Conservation (phyloP, 2,329 filamentous ascomycete genomes). For the Trichothecium sympodiale region DNA sequence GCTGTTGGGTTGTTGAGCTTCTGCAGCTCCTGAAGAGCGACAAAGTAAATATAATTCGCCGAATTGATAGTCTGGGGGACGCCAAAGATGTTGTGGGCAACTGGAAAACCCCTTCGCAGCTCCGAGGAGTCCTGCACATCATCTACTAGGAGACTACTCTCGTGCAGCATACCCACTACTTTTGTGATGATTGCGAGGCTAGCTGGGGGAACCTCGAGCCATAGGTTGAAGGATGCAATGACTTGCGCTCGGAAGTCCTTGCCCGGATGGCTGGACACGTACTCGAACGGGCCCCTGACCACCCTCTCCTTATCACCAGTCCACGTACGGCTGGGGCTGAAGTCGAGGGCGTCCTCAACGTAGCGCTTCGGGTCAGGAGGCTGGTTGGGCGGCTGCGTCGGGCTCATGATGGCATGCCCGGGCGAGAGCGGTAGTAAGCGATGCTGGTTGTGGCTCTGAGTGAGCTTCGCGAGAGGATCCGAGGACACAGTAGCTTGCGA, state of each 20-base stretch:
- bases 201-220: conserved; percentile 61
- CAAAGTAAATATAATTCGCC: conserved; percentile 83
- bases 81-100: conserved; percentile 77
- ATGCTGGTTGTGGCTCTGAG: background rate
- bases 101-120: conserved; percentile 67
- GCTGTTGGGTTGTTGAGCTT: conserved; percentile 57
- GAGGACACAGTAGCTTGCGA: background rate
- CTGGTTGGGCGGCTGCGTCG: conserved; percentile 17
- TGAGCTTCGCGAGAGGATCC: too few relatives aligned
- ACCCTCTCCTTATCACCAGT: conserved; percentile 66
- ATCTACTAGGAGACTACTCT: conserved; percentile 72
- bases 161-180: conserved; percentile 78
- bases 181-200: conserved; percentile 65
- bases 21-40: conserved; percentile 63
- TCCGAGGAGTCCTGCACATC: conserved; percentile 77
- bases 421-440: background rate
- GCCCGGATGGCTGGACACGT: conserved; percentile 66
- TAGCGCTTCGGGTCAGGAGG: conserved; percentile 40
- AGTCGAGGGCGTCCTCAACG: conserved; percentile 44
- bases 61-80: conserved; percentile 83
- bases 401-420: conserved; percentile 8
- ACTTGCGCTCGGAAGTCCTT: conserved; percentile 77
- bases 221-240: conserved; percentile 71
- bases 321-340: conserved; percentile 46
- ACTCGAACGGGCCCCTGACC: conserved; percentile 68